Evolutionary conservation across 257 asterid species (phyloP), one percentile per base, ranked within the genome.

Genomic region (Coffea eugenioides): DNA sequence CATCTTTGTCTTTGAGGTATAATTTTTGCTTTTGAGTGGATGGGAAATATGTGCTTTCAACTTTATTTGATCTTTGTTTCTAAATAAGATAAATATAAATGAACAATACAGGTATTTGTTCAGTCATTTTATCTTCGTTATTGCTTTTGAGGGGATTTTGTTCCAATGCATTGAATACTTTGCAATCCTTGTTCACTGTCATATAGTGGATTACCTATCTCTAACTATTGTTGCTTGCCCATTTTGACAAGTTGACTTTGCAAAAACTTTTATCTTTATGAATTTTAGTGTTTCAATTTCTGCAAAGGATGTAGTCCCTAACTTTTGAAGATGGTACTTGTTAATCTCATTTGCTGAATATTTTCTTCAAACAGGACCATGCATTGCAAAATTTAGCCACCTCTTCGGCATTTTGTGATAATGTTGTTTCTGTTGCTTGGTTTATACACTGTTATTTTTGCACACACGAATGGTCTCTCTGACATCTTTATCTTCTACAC

Each of bases 1-100:
- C 93, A 65, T 89, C 93, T 39, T 88, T 93, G 96, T 94, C 96
- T 71, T 97, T 92, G 20, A 94, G 94, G 98, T 94, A 89, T 36
- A 52, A 34, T 57, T 61, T 43, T 74, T 45, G 52, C 31, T 54
- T 11, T 62, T 31, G 21, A 4, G 13, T 74, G 3, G 62, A 56
- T 75, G n/a, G 3, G 52, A 54, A 14, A 16, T 52, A 7, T 46
- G 21, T 20, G 5, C 20, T 31, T 20, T 8, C 13, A 10, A 78
- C 54, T 16, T 56, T 41, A 4, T 21, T 57, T 46, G 46, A 12
- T 25, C n/a, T 56, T 43, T 54, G 34, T 3, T 39, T 34, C 76
- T 79, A 51, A 51, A 51, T 11, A 11, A 51, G 14, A 51, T 51
- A 51, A 12, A 51, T 51, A 51, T 10, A 51, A 51, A 51, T 12